Evolutionary conservation across 306 rosid genomes (phyloP).

Genomic region (Rosa chinensis): DNA sequence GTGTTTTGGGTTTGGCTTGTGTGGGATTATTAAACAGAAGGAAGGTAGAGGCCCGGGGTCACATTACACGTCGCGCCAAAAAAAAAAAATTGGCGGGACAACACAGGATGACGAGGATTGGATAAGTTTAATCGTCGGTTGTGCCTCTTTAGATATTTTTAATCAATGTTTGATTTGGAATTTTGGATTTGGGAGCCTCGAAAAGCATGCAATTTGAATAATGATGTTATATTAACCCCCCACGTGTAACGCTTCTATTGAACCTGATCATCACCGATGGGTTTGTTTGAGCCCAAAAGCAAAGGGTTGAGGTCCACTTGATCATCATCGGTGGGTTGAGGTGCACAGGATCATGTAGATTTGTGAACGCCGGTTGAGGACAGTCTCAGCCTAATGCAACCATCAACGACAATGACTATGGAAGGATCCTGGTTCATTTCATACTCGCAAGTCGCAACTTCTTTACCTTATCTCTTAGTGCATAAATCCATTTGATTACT

Average conservation of each 20-base stretch:
- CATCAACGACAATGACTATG: not conserved
- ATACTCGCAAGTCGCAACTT: not conserved
- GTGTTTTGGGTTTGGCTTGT: not conserved
- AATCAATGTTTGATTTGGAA: not conserved
- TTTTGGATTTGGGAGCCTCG: not conserved
- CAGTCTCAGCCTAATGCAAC: not conserved
- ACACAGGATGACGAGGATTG: conserved; percentile 37
- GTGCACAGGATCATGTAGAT: not conserved
- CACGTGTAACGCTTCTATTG: not conserved
- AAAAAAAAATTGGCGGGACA: not conserved
- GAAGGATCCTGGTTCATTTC: not conserved
- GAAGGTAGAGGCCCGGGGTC: not conserved
- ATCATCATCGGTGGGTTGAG: not conserved
- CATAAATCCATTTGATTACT: not conserved
- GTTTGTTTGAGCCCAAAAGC: no score
- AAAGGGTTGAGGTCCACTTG: no score
- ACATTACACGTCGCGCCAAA: not conserved
- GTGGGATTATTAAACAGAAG: no score
- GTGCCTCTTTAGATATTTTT: not conserved
- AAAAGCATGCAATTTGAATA: not conserved
- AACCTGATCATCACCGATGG: not conserved
- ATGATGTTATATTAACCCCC: not conserved
- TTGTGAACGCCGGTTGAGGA: not conserved
- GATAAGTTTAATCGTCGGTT: conserved; percentile 48
- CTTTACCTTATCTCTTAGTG: no score